Conservation (phyloP, 1,284 basidiomycete species). For the Melampsora occidentalis region DNA sequence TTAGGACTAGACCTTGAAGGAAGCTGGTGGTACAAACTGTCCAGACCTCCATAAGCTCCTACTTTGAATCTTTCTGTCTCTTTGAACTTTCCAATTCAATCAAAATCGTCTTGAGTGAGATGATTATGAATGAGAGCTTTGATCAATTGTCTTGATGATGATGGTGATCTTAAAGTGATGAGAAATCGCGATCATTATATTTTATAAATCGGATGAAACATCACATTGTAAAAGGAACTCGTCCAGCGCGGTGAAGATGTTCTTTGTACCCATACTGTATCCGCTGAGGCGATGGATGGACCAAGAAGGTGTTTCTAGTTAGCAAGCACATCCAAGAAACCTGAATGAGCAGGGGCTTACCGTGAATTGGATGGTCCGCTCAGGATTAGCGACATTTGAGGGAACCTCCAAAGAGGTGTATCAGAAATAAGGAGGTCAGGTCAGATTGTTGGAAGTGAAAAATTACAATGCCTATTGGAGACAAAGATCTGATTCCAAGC, state of each 20-base stretch:
- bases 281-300: slow-evolving; percentile 55
- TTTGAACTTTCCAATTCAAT: no score
- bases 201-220: no score
- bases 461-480: slow-evolving; percentile 55
- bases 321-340: background rate
- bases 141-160: no score
- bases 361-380: slow-evolving; percentile 83
- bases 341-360: slow-evolving; percentile 50
- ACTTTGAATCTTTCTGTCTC: no score
- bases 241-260: slow-evolving; percentile 64
- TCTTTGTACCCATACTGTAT: slow-evolving; percentile 72
- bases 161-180: no score
- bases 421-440: slow-evolving; percentile 53
- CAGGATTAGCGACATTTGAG: slow-evolving; percentile 76
- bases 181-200: no score
- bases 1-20: no score
- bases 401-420: slow-evolving; percentile 65
- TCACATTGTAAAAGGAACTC: no score
- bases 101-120: no score
- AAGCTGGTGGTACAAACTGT: no score
- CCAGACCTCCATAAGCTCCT: no score
- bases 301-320: background rate
- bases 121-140: no score
- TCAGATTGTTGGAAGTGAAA: background rate
- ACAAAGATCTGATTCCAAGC: slow-evolving; percentile 86